Conservation (phyloP, 768 basidiomycete species). For the Hydnomerulius pinastri region DNA sequence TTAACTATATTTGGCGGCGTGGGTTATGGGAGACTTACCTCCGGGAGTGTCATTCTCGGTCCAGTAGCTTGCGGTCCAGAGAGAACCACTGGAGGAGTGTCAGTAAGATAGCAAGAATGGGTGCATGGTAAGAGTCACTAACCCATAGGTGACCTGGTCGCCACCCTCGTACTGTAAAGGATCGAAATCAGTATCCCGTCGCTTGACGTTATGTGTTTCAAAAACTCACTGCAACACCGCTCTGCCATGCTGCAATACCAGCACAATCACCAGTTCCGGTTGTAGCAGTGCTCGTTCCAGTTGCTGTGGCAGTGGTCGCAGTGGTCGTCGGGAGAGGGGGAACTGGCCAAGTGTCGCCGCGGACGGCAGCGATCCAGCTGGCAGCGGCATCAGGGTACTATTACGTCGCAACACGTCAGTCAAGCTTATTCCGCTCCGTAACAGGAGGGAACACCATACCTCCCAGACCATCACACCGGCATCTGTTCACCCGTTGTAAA, state of each 20-base stretch:
- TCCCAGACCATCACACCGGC: slow-evolving; percentile 44
- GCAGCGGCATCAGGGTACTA: slow-evolving; percentile 42
- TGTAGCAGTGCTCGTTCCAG: slow-evolving; percentile 21
- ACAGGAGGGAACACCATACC: slow-evolving; percentile 20
- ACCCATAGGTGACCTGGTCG: slow-evolving; percentile 42
- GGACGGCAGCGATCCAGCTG: slow-evolving; percentile 41
- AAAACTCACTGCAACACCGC: slow-evolving; percentile 35
- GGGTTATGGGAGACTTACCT: slow-evolving; percentile 16
- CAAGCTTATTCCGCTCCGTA: neutral
- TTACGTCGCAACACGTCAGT: neutral
- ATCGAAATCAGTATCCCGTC: neutral
- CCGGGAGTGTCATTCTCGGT: slow-evolving; percentile 37
- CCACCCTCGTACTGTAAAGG: slow-evolving; percentile 44
- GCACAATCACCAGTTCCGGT: slow-evolving; percentile 38
- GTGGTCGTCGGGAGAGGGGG: slow-evolving; percentile 9
- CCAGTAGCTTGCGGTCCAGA: slow-evolving; percentile 53
- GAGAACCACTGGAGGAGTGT: slow-evolving; percentile 35
- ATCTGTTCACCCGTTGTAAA: slow-evolving; percentile 17
- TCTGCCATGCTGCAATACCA: slow-evolving; percentile 43
- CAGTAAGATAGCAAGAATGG: neutral
- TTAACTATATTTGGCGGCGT: neutral
- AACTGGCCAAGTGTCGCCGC: slow-evolving; percentile 36
- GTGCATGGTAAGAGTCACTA: slow-evolving; percentile 10
- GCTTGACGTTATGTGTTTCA: neutral
- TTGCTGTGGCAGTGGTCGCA: slow-evolving; percentile 16